Percentiles rank a stretch among this genome's conserved stretches.
phyloP scores from a whole-genome alignment of 306 rosid genomes.

The Purshia tridentata region DNA sequence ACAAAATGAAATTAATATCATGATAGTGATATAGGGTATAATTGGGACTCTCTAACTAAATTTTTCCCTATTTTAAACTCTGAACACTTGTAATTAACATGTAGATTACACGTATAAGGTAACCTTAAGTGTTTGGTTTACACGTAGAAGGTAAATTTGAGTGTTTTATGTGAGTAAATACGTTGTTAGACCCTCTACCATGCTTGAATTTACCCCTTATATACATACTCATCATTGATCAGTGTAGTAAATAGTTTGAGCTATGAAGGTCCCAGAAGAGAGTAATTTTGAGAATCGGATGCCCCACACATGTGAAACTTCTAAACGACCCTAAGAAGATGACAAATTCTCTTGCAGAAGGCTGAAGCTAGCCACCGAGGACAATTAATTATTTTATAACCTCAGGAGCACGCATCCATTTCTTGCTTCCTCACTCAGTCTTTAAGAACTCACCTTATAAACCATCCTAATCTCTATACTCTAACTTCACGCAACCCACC shows the following conservation, averaged over 20 bases:
- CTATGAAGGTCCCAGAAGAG: not conserved
- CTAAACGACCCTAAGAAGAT: not conserved
- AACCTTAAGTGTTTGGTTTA: too few relatives aligned
- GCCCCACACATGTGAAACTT: slow-evolving; percentile 14
- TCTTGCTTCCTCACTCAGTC: not conserved
- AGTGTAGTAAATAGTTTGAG: not conserved
- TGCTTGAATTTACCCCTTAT: too few relatives aligned
- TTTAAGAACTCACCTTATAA: not conserved
- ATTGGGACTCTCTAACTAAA: too few relatives aligned
- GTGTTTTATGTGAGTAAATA: too few relatives aligned
- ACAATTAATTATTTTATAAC: not conserved
- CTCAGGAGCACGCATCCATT: slow-evolving; percentile 29
- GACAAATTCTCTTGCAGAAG: slow-evolving; percentile 7
- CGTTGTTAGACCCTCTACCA: too few relatives aligned
- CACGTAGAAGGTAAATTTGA: too few relatives aligned
- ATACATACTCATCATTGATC: too few relatives aligned
- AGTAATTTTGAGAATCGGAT: not conserved
- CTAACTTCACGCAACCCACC: slow-evolving; percentile 26
- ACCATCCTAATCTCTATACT: slow-evolving; percentile 9
- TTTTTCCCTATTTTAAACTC: too few relatives aligned
- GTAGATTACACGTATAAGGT: too few relatives aligned
- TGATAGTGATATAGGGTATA: too few relatives aligned
- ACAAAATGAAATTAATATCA: too few relatives aligned
- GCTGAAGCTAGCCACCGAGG: not conserved
- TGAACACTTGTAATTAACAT: too few relatives aligned